These are phyloP conservation scores for Cymbopogon flexuosus DNA, from an alignment of 202 grass and related monocot species.

Conservation along the genomic window DNA sequence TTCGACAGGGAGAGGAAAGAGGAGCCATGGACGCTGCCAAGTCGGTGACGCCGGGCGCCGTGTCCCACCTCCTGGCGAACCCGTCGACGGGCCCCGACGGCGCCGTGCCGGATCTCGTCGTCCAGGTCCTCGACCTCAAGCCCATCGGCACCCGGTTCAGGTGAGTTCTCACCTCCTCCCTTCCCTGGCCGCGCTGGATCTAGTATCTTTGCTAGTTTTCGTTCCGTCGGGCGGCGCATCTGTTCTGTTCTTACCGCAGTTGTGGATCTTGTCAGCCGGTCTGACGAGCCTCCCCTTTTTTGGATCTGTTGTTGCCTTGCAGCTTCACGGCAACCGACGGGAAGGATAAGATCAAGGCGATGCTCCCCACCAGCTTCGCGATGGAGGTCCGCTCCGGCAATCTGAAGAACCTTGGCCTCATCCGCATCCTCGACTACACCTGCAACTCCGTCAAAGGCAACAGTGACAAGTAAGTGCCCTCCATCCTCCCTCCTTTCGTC, in stretches of 20 bases:
- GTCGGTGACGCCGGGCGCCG: slow-evolving; percentile 47
- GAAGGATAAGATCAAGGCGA: slow-evolving; percentile 67
- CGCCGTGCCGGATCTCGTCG: slow-evolving; percentile 50
- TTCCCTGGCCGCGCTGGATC: background rate
- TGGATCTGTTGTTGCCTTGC: slow-evolving; percentile 4
- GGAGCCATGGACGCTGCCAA: slow-evolving; percentile 30
- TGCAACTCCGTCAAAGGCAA: slow-evolving; percentile 45
- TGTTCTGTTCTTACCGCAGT: background rate
- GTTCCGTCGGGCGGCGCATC: background rate
- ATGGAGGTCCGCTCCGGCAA: slow-evolving; percentile 65
- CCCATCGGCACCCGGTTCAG: slow-evolving; percentile 70
- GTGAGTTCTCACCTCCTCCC: slow-evolving; percentile 26
- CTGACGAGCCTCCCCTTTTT: background rate
- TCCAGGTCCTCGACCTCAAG: slow-evolving; percentile 93
- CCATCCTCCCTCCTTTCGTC: background rate
- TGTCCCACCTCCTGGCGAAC: slow-evolving; percentile 50
- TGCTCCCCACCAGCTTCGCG: slow-evolving; percentile 63
- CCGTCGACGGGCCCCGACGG: slow-evolving; percentile 37
- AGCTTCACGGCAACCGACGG: slow-evolving; percentile 88
- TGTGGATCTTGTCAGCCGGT: background rate
- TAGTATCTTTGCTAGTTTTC: background rate
- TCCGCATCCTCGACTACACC: slow-evolving; percentile 78
- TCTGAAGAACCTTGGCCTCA: slow-evolving; percentile 72
- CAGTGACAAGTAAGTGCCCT: slow-evolving; percentile 48
- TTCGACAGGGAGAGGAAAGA: background rate